Evolutionary conservation across 495 filamentous ascomycete species (phyloP).

Genomic region (Penicillium odoratum): DNA sequence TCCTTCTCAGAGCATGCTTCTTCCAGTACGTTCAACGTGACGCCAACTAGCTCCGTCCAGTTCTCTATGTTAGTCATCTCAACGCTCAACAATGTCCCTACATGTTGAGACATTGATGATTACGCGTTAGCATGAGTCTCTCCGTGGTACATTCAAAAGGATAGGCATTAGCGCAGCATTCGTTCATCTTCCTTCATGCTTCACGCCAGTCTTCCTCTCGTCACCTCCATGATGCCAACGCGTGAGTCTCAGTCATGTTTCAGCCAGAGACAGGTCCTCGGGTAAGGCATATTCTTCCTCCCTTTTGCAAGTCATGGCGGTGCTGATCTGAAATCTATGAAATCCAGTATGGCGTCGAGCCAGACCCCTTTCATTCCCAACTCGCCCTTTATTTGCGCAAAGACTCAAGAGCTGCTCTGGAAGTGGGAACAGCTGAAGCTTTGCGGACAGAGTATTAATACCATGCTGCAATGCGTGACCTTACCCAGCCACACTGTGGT

Average conservation of each 20-base stretch:
- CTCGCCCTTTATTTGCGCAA: slow-evolving; percentile 13
- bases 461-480: background rate
- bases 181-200: background rate
- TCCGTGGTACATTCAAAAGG: background rate
- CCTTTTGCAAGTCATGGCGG: background rate
- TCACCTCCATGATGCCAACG: background rate
- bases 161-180: background rate
- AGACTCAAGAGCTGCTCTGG: slow-evolving; percentile 17
- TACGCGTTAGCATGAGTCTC: background rate
- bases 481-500: background rate
- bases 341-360: background rate
- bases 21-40: background rate
- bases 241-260: background rate
- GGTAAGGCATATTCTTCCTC: background rate
- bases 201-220: background rate
- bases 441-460: slow-evolving; percentile 7
- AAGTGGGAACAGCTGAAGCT: slow-evolving; percentile 16
- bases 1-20: background rate
- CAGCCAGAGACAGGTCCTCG: background rate
- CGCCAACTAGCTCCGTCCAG: background rate
- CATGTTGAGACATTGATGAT: background rate
- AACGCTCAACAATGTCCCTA: background rate
- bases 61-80: background rate
- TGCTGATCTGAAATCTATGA: background rate
- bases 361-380: background rate